Evolutionary conservation across 179 eudicot species (phyloP).

Genomic region (Corrigiola litoralis): DNA sequence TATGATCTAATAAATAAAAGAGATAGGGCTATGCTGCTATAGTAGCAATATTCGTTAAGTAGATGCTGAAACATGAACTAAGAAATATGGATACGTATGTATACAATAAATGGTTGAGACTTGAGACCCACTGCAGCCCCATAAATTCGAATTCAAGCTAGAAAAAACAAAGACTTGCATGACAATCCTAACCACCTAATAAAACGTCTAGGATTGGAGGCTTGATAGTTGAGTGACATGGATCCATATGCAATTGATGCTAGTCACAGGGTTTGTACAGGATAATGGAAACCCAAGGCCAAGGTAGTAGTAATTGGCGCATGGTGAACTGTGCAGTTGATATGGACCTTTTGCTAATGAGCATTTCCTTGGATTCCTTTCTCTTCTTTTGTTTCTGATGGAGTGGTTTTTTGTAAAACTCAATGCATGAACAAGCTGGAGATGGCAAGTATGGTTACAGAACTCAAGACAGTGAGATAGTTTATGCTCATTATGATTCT

Average conservation of each 20-base stretch:
- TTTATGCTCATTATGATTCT: slow-evolving; percentile 22
- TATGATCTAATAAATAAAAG: too few species aligned
- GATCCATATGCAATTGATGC: slow-evolving; percentile 14
- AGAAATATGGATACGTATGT: too few species aligned
- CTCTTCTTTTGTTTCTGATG: background rate
- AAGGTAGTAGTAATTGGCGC: slow-evolving; percentile 5
- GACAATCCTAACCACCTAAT: background rate
- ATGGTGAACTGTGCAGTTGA: slow-evolving; percentile 20
- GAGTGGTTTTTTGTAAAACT: background rate
- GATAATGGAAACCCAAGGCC: slow-evolving; percentile 11
- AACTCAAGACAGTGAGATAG: slow-evolving; percentile 24
- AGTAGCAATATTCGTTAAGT: too few species aligned
- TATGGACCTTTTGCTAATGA: slow-evolving; percentile 17
- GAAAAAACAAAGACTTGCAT: background rate
- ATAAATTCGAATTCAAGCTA: too few species aligned
- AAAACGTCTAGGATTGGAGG: slow-evolving; percentile 1
- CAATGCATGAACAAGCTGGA: slow-evolving; percentile 24
- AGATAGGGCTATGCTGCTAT: too few species aligned
- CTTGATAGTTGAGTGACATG: background rate
- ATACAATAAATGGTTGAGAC: too few species aligned
- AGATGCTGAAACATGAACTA: too few species aligned
- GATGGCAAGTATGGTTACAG: slow-evolving; percentile 21
- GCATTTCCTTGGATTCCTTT: slow-evolving; percentile 29
- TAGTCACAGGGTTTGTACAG: slow-evolving; percentile 22
- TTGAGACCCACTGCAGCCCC: too few species aligned